These are phyloP conservation scores for Arthrocladium fulminans DNA, from an alignment of 2,329 filamentous ascomycete genomes.

Conservation along the genomic window DNA sequence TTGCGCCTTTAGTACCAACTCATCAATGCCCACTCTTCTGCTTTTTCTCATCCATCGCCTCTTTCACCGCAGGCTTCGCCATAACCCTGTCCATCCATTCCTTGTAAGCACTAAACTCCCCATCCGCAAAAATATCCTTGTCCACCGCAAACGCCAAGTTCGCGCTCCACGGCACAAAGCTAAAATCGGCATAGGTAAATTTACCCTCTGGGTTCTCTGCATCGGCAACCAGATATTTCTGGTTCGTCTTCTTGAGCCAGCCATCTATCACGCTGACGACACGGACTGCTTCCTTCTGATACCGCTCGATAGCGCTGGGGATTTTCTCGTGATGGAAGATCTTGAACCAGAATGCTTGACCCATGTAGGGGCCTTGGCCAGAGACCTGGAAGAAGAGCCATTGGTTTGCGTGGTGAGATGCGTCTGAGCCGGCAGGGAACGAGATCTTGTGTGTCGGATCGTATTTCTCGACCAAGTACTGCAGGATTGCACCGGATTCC, in stretches of 20 bases:
- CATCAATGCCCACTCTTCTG: too few relatives aligned
- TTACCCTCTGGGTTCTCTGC: conserved; percentile 18
- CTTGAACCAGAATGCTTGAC: conserved; percentile 38
- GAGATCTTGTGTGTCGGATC: conserved; percentile 33
- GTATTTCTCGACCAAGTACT: conserved; percentile 37
- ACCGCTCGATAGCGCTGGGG: conserved; percentile 35
- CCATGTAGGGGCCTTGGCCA: conserved; percentile 42
- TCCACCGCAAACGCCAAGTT: conserved; percentile 6
- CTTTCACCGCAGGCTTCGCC: conserved; percentile 3
- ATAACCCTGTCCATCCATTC: conserved; percentile 5
- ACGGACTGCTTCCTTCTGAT: conserved; percentile 36
- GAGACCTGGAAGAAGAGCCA: conserved; percentile 39
- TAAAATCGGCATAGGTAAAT: conserved; percentile 34
- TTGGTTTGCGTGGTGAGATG: conserved; percentile 31
- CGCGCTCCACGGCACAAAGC: conserved; percentile 33
- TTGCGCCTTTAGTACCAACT: too few relatives aligned
- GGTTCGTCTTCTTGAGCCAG: conserved; percentile 25
- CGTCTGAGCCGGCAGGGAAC: conserved; percentile 28
- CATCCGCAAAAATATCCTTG: conserved; percentile 1
- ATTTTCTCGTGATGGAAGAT: conserved; percentile 36
- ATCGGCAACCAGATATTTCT: conserved; percentile 34
- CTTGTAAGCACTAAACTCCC: neutral
- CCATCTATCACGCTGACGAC: conserved; percentile 37
- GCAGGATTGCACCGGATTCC: conserved; percentile 37
- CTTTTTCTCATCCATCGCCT: neutral